Base-by-base conservation (phyloP, 176 grass and related monocot genomes). In the Themeda triandra region DNA sequence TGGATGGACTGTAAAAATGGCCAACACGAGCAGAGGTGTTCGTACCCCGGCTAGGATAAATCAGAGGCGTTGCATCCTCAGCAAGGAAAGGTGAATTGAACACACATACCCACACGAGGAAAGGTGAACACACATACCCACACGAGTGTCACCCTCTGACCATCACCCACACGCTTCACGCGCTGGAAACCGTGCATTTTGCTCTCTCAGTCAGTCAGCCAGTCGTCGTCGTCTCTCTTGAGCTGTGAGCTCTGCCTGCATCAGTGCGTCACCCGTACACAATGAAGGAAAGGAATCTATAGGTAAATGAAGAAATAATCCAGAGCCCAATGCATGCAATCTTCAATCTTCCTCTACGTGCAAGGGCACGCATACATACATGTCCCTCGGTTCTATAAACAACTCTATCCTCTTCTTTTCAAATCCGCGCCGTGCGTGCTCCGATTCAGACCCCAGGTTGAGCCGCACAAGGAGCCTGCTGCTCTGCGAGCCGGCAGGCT, bases 401-500 rank as follows among this genome's bases (percentile, higher is more conserved):
- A 76, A 67, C 2, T 2, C 30, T 54, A 67, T 74, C 77, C 54
- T 37, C 36, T 23, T 1, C 10, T 45, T 86, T 86, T 72, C 21
- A 76, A 51, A 67, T 76, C 82, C 21, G 19, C 28, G 13, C 4
- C 18, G 23, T 66, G 71, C 28, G 44, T 15, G 7, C 56, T 23
- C 76, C 40, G 31, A 41, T 42, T 25, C 32, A 18, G 33, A 35
- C 33, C 46, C 45, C 46, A 11, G 32, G 10, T 25, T 73, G 66
- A 63, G 66, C 54, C 70, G 3, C 77, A 31, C 77, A 73, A 73
- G 84, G 84, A 74, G 68, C 1, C 6, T 87, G 78, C 24, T 68
- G 62, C 71, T 83, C 13, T 60, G 25, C 65, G 58, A 21, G 67
- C 53, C 13, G 39, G 64, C 74, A 83, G 41, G 21, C 9, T 19